phyloP scores from a whole-genome alignment of 2,329 filamentous ascomycete genomes.

The Myriosclerotinia scirpicola region DNA sequence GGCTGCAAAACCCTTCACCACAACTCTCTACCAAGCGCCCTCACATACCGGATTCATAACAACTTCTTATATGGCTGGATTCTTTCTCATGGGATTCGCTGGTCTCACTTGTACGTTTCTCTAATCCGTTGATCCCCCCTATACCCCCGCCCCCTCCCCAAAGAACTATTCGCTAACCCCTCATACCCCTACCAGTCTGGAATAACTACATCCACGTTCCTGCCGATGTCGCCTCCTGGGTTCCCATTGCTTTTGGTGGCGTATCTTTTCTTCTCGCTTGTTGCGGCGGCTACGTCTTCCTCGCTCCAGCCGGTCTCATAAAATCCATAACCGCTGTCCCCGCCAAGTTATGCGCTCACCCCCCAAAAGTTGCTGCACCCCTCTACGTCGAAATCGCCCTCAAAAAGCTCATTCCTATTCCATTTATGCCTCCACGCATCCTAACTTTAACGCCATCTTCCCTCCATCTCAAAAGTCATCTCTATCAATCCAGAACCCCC shows the following conservation, averaged over 20 bases:
- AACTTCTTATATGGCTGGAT: conserved; percentile 57
- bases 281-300: conserved; percentile 60
- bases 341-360: conserved; percentile 24
- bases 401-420: conserved; percentile 38
- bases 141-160: no score
- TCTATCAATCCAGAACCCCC: conserved; percentile 23
- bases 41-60: conserved; percentile 63
- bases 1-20: conserved; percentile 54
- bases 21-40: conserved; percentile 63
- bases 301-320: conserved; percentile 59
- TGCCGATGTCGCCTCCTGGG: conserved; percentile 54
- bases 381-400: conserved; percentile 54
- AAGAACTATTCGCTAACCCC: not conserved
- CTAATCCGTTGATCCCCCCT: not conserved
- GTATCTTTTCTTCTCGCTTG: conserved; percentile 60
- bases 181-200: conserved; percentile 36
- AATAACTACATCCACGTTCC: conserved; percentile 51
- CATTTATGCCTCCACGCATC: conserved; percentile 33
- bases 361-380: conserved; percentile 3
- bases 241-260: conserved; percentile 56
- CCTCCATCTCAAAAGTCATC: conserved; percentile 10
- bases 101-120: conserved; percentile 47
- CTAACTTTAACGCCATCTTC: conserved; percentile 26
- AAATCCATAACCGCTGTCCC: conserved; percentile 42
- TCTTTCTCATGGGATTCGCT: conserved; percentile 54